Conservation (phyloP, 768 basidiomycete species). For the Psilocybe cubensis region DNA sequence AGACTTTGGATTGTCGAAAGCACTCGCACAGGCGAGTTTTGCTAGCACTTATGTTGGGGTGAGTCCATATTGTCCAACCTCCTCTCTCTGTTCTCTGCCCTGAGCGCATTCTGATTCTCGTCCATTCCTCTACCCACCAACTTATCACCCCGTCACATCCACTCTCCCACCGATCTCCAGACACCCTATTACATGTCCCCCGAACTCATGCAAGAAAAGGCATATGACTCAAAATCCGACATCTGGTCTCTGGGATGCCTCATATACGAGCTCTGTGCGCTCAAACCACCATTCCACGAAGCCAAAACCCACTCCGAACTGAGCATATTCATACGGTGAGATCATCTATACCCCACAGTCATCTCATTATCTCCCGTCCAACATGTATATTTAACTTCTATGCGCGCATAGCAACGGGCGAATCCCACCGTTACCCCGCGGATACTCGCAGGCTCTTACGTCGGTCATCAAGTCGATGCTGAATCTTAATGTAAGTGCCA, state of each 20-base stretch:
- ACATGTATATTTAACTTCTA: background rate
- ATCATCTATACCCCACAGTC: background rate
- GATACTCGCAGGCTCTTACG: constrained; percentile 75
- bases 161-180: constrained; percentile 40
- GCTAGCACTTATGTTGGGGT: constrained; percentile 98
- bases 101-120: too few species aligned
- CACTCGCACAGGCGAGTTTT: constrained; percentile 84
- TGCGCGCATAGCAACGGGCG: constrained; percentile 65
- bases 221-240: constrained; percentile 97
- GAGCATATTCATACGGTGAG: constrained; percentile 77
- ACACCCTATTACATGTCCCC: constrained; percentile 99
- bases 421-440: constrained; percentile 87
- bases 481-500: constrained; percentile 11
- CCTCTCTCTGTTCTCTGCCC: too few species aligned
- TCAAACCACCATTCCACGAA: constrained; percentile 92
- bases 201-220: constrained; percentile 95
- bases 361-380: background rate
- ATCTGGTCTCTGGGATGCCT: constrained; percentile 99
- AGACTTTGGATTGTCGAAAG: constrained; percentile 96
- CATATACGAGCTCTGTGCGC: constrained; percentile 93
- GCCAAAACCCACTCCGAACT: constrained; percentile 90
- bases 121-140: too few species aligned
- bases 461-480: constrained; percentile 84
- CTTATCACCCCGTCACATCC: too few species aligned
- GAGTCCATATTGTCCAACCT: constrained; percentile 29